Evolutionary conservation across 2,329 filamentous ascomycete species (phyloP), one percentile per base, ranked within the genome.

Genomic region (Nemania sp.): DNA sequence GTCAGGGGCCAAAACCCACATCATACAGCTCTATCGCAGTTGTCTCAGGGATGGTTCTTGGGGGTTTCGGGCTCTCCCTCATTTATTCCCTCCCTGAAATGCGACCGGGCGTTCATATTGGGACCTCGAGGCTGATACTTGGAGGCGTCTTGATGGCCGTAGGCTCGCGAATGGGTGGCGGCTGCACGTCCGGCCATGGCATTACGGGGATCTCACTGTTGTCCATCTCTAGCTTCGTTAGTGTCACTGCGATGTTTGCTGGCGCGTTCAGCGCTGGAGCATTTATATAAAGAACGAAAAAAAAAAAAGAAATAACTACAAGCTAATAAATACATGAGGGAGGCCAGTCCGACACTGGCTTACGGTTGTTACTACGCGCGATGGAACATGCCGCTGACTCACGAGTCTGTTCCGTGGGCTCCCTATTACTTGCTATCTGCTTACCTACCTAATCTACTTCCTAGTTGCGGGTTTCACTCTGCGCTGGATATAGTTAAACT

Each of bases 171-270:
- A 64, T 88, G 49, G 85, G 81, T 0, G 84, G 84, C 1, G 86
- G 86, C 0, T 89, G 86, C 59, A 86, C 86, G 0, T 86, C 82
- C 5, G 86, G 86, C 0, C 86, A 89, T 66, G 86, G 86, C 0
- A 83, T 89, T 58, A 86, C 81, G 54, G 86, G 86, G 0, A 77
- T 88, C 64, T 80, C 81, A n/a, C 72, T 84, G 55, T 72, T 88
- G 45, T 84, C 80, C 0, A 70, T 80, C 3, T 80, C 84, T 8
- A 88, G 86, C 63, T 75, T 87, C 50, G 67, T 88, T 11, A 85
- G 82, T 0, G 82, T 87, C 20, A 77, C 69, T 2, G 72, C 77
- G 5, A 79, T 83, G 61, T 87, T 88, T 72, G 77, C 66, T 0
- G 76, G 76, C 0, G 84, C 82, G 2, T 72, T 77, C 28, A 64